Conservation (phyloP, 345 rosid genomes). For the Diplotaxis tenuifolia region DNA sequence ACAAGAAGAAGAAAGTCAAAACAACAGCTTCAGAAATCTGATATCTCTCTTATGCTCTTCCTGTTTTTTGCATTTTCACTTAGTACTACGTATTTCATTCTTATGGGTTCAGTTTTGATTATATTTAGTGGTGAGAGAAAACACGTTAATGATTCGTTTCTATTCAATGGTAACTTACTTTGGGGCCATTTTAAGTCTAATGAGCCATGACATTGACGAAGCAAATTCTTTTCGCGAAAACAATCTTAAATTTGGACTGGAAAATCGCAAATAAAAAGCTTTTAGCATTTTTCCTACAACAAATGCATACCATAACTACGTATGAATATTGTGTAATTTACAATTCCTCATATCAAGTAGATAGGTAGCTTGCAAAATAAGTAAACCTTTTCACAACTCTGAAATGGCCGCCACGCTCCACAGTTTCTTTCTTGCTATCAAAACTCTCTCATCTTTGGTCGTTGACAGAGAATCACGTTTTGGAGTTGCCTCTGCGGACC, state of each 20-base stretch:
- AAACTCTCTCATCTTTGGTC: conserved; percentile 58
- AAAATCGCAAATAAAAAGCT: conserved; percentile 24
- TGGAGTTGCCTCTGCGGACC: conserved; percentile 77
- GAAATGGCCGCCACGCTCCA: conserved; percentile 41
- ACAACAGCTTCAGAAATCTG: conserved; percentile 4
- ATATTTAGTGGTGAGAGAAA: background rate
- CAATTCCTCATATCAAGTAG: conserved; percentile 18
- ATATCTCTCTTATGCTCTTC: background rate
- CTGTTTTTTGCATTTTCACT: background rate
- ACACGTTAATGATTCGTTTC: background rate
- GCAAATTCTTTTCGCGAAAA: background rate
- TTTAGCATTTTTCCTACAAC: conserved; percentile 21
- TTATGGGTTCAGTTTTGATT: conserved; percentile 20
- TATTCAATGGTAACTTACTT: background rate
- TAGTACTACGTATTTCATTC: background rate
- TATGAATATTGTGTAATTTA: conserved; percentile 25
- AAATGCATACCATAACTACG: conserved; percentile 22
- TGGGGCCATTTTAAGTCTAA: background rate
- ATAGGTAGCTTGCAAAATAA: background rate
- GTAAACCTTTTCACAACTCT: conserved; percentile 13
- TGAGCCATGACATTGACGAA: background rate
- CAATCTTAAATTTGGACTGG: background rate
- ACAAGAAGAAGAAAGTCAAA: conserved; percentile 38
- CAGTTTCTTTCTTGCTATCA: conserved; percentile 75
- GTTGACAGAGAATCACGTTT: conserved; percentile 63